These are phyloP conservation scores for Clonostachys chloroleuca DNA, from an alignment of 2,329 filamentous ascomycete genomes.

Conservation along the genomic window DNA sequence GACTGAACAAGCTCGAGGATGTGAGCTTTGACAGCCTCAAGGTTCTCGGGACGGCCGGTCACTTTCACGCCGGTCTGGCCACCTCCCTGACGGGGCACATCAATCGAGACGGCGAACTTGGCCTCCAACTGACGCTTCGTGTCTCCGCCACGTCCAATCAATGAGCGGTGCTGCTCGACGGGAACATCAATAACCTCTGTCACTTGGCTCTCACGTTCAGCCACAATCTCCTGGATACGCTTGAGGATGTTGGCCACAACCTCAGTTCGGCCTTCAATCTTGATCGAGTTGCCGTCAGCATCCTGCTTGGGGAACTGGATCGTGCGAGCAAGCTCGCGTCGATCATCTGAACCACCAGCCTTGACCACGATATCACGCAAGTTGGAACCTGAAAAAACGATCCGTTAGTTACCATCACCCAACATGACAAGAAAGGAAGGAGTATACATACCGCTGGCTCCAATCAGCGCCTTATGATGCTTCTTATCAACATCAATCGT, in stretches of 20 bases:
- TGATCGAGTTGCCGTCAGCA: constrained; percentile 76
- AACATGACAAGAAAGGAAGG: not conserved
- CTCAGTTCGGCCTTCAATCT: constrained; percentile 77
- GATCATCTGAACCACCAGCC: constrained; percentile 86
- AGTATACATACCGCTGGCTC: constrained; percentile 67
- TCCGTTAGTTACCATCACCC: not conserved
- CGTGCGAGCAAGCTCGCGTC: constrained; percentile 77
- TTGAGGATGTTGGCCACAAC: constrained; percentile 87
- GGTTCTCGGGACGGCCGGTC: constrained; percentile 70
- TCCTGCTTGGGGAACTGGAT: constrained; percentile 94
- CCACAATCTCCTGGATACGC: constrained; percentile 75
- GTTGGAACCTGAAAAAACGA: constrained; percentile 61
- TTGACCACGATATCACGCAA: constrained; percentile 82
- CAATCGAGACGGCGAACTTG: constrained; percentile 80
- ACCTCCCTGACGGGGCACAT: constrained; percentile 86
- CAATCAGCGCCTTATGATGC: constrained; percentile 87
- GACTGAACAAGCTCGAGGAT: constrained; percentile 76
- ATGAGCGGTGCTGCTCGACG: constrained; percentile 80
- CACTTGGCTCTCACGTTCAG: constrained; percentile 79
- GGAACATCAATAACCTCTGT: constrained; percentile 78
- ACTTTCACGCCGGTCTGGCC: constrained; percentile 84
- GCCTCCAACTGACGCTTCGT: constrained; percentile 80
- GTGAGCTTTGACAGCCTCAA: constrained; percentile 83
- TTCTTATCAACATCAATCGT: constrained; percentile 91
- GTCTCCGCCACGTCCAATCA: constrained; percentile 91